These are phyloP conservation scores for Candida oleophila DNA, from an alignment of 805 yeast species.

Conservation along the genomic window DNA sequence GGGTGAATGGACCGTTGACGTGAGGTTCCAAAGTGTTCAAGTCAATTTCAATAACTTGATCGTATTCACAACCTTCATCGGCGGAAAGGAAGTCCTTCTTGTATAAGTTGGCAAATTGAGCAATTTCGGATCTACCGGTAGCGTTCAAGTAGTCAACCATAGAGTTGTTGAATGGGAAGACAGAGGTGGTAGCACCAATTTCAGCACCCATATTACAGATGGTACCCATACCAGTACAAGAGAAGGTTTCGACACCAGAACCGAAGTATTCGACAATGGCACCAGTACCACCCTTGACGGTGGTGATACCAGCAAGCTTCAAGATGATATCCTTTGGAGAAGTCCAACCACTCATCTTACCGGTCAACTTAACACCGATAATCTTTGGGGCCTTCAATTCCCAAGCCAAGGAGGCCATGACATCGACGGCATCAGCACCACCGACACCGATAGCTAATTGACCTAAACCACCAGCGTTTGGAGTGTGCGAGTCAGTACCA, in stretches of 20 bases:
- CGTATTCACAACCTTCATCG: slow-evolving; percentile 91
- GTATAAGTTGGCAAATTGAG: slow-evolving; percentile 74
- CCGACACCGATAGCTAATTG: slow-evolving; percentile 98
- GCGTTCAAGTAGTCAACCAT: slow-evolving; percentile 85
- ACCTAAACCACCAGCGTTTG: slow-evolving; percentile 98
- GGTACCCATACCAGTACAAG: slow-evolving; percentile 99
- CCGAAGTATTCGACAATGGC: slow-evolving; percentile 95
- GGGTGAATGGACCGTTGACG: slow-evolving; percentile 97
- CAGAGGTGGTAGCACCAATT: slow-evolving; percentile 97
- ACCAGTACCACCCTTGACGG: slow-evolving; percentile 99
- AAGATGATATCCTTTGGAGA: slow-evolving; percentile 96
- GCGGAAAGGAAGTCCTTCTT: slow-evolving; percentile 65
- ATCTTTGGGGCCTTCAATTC: slow-evolving; percentile 96
- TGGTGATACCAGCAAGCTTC: slow-evolving; percentile 88
- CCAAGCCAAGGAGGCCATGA: slow-evolving; percentile 92
- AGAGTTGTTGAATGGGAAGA: slow-evolving; percentile 92
- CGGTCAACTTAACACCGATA: slow-evolving; percentile 92
- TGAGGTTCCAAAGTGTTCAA: slow-evolving; percentile 89
- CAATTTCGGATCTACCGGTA: slow-evolving; percentile 82
- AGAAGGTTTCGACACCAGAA: slow-evolving; percentile 86
- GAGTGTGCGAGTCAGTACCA: slow-evolving; percentile 98
- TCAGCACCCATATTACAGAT: slow-evolving; percentile 99
- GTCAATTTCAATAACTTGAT: slow-evolving; percentile 88
- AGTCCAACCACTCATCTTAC: slow-evolving; percentile 91
- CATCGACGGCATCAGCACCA: slow-evolving; percentile 99